A percentile compares a stretch with the other conserved stretches of the same genome.
These are phyloP conservation scores for Eimeria necatrix DNA, from an alignment of 169 alveolate species.

Conservation along the genomic window DNA sequence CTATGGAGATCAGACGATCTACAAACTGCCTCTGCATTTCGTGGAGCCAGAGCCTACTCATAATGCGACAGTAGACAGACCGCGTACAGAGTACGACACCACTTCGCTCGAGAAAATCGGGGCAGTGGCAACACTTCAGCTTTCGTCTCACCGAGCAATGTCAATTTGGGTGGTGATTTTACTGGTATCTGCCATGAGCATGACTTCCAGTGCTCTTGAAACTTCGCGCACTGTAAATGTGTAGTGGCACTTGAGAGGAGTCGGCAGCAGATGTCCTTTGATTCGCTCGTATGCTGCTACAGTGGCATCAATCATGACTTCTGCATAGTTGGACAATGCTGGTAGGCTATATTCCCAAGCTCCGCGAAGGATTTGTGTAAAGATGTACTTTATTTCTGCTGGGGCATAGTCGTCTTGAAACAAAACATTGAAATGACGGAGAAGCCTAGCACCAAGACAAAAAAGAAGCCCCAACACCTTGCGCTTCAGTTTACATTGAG, in stretches of 20 bases:
- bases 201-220: conserved; percentile 95
- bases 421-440: conserved; percentile 56
- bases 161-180: conserved; percentile 95
- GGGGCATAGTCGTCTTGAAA: conserved; percentile 70
- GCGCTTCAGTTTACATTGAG: neutral
- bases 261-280: conserved; percentile 92
- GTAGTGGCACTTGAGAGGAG: conserved; percentile 96
- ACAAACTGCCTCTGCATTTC: conserved; percentile 95
- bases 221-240: conserved; percentile 95
- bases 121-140: neutral
- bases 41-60: conserved; percentile 95
- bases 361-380: conserved; percentile 41
- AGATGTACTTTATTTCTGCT: conserved; percentile 16
- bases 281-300: conserved; percentile 93
- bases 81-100: too few species aligned
- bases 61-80: conserved; percentile 19
- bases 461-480: neutral
- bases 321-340: conserved; percentile 19
- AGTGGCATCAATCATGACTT: conserved; percentile 92
- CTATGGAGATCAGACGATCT: conserved; percentile 95
- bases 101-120: neutral
- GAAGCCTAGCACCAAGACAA: conserved; percentile 30
- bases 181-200: conserved; percentile 92
- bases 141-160: conserved; percentile 88
- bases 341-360: conserved; percentile 57